Evolutionary conservation across 2,329 filamentous ascomycete species (phyloP), one percentile per base, ranked within the genome.

Genomic region (Stemphylium beticola): DNA sequence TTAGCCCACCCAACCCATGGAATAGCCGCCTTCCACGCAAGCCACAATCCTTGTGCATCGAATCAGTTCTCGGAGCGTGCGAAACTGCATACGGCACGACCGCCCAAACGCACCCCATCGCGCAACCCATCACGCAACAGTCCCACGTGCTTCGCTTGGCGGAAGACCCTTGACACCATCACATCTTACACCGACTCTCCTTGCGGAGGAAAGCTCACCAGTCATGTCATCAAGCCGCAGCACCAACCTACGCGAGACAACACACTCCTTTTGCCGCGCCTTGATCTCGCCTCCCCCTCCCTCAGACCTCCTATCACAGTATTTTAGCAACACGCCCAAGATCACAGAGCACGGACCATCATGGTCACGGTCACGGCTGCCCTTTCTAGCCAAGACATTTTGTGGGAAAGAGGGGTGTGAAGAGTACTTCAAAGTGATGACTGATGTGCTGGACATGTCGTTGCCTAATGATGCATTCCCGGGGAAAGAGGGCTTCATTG

Each of bases 261-360:
- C 67, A 9, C 60, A 69, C 43, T 46, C 55, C 7, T 75, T 75
- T 54, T 74, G 71, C 60, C 20, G 55, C 39, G 65, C 71, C 11
- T 62, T 74, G 33, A 32, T 74, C 24, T 52, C 60, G 10, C 67
- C 64, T 7, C 66, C 67, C 11, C 26, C 65, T 4, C 69, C 69
- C 4, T 36, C 59, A 8, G 52, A 62, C 24, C 65, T 75, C 3
- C 63, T 75, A 3, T 43, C 58, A 33, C 53, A 55, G 18, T 68
- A 66, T 63, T 74, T 76, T 53, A 53, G 57, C 44, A 40, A 37
- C 12, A 26, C 36, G 12, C 74, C 74, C 10, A 69, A 60, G 15
- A 79, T 79, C 53, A 74, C 73, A 2, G 77, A 79, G 64, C 76
- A 79, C 57, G 77, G 77, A 1, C 77, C 77, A 4, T 37, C 56